Percentiles rank a stretch among this genome's conserved stretches.
Evolutionary conservation across 176 grass and related monocot genomes (phyloP).

Genomic region (Cenchrus fungigraminus): DNA sequence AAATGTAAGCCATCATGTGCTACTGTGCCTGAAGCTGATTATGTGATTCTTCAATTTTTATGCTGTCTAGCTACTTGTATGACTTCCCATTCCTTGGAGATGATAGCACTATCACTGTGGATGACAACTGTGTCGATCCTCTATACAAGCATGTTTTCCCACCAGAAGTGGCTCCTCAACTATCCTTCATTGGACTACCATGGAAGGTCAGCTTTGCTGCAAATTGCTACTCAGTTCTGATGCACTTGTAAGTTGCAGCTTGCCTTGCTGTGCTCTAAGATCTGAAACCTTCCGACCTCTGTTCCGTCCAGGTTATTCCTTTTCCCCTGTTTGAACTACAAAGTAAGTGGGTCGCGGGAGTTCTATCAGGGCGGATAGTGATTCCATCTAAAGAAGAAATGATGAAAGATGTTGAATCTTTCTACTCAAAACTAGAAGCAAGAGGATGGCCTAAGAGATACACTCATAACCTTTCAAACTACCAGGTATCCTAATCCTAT

Average conservation of each 20-base stretch:
- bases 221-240: constrained; percentile 16
- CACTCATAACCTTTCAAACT: constrained; percentile 62
- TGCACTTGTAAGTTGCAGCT: neutral
- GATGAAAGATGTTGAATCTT: constrained; percentile 69
- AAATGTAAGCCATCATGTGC: neutral
- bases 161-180: constrained; percentile 46
- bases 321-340: constrained; percentile 88
- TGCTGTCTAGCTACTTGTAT: constrained; percentile 64
- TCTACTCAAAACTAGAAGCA: constrained; percentile 44
- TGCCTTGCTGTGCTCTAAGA: neutral
- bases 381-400: constrained; percentile 73
- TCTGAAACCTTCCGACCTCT: neutral
- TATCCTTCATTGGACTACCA: constrained; percentile 73
- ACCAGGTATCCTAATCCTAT: constrained; percentile 55
- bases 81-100: constrained; percentile 67
- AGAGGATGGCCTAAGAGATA: constrained; percentile 90
- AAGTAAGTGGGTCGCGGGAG: constrained; percentile 87
- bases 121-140: constrained; percentile 69
- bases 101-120: constrained; percentile 60
- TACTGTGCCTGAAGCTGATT: constrained; percentile 31
- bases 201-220: constrained; percentile 48
- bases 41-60: constrained; percentile 5
- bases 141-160: constrained; percentile 83
- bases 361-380: constrained; percentile 63
- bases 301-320: constrained; percentile 59